Percentiles rank a stretch among this genome's conserved stretches.
These are phyloP conservation scores for Lichtheimia corymbifera DNA, from an alignment of 371 early-diverging fungal species.

Conservation along the genomic window DNA sequence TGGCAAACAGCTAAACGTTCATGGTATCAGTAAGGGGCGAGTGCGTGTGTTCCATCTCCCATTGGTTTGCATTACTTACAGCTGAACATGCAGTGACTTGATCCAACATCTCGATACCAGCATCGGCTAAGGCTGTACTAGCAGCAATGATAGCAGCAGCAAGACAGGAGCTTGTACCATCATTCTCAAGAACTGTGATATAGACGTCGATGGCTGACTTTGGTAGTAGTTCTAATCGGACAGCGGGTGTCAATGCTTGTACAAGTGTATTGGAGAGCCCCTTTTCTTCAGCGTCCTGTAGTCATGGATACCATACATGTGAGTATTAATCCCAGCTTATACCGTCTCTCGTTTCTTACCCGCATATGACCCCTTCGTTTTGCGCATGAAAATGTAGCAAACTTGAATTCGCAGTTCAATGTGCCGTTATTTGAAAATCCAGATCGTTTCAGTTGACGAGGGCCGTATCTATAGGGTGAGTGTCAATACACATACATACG, in stretches of 20 bases:
- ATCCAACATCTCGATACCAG: constrained; percentile 94
- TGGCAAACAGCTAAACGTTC: constrained; percentile 31
- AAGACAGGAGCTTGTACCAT: constrained; percentile 77
- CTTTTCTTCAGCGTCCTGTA: constrained; percentile 60
- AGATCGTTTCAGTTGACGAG: constrained; percentile 62
- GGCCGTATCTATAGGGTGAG: constrained; percentile 65
- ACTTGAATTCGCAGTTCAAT: constrained; percentile 87
- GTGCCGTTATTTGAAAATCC: constrained; percentile 64
- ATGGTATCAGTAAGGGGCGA: neutral
- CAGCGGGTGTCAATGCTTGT: constrained; percentile 86
- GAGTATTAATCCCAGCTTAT: neutral
- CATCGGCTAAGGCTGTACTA: constrained; percentile 87
- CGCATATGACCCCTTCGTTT: constrained; percentile 66
- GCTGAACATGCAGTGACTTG: constrained; percentile 84
- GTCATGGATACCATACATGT: constrained; percentile 8
- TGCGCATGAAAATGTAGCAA: constrained; percentile 83
- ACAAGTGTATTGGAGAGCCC: constrained; percentile 77
- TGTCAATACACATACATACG: neutral
- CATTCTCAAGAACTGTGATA: constrained; percentile 85
- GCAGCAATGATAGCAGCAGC: constrained; percentile 89
- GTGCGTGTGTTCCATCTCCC: constrained; percentile 6
- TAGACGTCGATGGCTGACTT: constrained; percentile 89
- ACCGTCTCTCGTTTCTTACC: constrained; percentile 57
- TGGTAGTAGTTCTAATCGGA: constrained; percentile 82
- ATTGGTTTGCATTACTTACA: constrained; percentile 30